Base-by-base conservation (phyloP, 495 filamentous ascomycete species). In the Lepraria neglecta region DNA sequence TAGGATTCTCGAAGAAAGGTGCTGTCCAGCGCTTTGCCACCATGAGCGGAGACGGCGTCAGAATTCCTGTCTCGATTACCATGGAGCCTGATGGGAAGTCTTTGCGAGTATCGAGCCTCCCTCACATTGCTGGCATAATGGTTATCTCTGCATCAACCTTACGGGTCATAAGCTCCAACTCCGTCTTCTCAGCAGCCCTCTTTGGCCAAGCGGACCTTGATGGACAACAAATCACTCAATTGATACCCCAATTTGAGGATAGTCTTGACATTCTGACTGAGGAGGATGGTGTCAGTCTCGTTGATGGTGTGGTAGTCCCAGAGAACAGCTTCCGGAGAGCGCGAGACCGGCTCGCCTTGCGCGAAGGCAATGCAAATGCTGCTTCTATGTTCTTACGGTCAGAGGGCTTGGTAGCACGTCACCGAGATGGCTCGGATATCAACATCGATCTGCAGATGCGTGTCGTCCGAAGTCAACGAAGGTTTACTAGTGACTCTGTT, bases 121-220 rank as follows among this genome's bases (percentile, higher is more conserved):
- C 94, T 7, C 91, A 98, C 69, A 96, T 98, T 69, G 95, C 94
- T 48, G 94, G 94, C 40, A 96, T 98, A 68, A 84, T 98, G 71
- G 94, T 97, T 4, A 75, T 97, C 3, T 86, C 85, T 19, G 84
- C 95, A 1, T 72, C 85, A 11, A 85, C 80, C 2, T 76, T 97
- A 54, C 79, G 80, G 27, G 91, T 98, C 67, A 88, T 87, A 55
- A 96, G 92, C 73, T 91, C 91, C 1, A 98, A 98, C 70, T 88
- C 91, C 7, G 92, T 95, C 21, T 96, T 98, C 71, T 94, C 89
- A 1, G 84, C 89, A 7, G 90, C 91, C 0, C 77, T 98, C 1
- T 97, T 98, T 70, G 94, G 95, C 27, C 84, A 92, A 69, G 81
- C 88, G 64, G 86, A 84, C 55, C 87, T 91, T 2, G 86, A 95